A percentile compares a stretch with the other conserved stretches of the same genome.
phyloP scores from a whole-genome alignment of 352 stramenopile genomes.

The Phytophthora pisi region DNA sequence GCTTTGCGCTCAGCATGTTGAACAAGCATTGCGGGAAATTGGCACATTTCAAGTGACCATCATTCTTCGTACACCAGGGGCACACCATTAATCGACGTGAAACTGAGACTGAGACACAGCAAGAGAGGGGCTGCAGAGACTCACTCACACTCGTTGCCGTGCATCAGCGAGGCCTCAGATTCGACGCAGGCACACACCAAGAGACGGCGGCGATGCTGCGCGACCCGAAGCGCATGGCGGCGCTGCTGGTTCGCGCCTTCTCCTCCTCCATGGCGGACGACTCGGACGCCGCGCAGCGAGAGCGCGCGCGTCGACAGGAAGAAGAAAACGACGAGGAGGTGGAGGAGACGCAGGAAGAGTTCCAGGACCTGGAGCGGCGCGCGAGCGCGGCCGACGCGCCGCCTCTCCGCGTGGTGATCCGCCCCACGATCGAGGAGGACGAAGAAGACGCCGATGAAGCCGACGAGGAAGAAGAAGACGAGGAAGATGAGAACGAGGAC shows the following conservation, averaged over 20 bases:
- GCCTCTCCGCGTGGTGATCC: slow-evolving; percentile 27
- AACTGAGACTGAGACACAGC: slow-evolving; percentile 17
- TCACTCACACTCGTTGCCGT: background rate
- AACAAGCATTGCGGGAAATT: background rate
- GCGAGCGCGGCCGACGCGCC: slow-evolving; percentile 5
- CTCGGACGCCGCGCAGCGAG: background rate
- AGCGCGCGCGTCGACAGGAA: slow-evolving; percentile 7
- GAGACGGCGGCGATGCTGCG: slow-evolving; percentile 33
- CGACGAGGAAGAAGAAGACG: slow-evolving; percentile 44
- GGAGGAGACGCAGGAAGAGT: slow-evolving; percentile 37
- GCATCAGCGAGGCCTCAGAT: background rate
- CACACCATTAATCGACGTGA: slow-evolving; percentile 27
- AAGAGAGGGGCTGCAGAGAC: background rate
- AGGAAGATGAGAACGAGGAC: slow-evolving; percentile 34
- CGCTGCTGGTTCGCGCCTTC: slow-evolving; percentile 53
- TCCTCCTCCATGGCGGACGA: slow-evolving; percentile 34
- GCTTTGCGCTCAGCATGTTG: slow-evolving; percentile 3
- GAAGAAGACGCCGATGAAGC: slow-evolving; percentile 59
- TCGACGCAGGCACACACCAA: background rate
- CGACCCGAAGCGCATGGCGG: slow-evolving; percentile 51
- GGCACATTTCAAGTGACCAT: slow-evolving; percentile 6
- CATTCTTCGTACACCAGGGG: slow-evolving; percentile 16
- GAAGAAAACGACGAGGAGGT: slow-evolving; percentile 42
- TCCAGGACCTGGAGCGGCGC: slow-evolving; percentile 31
- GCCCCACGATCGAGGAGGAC: slow-evolving; percentile 22